Evolutionary conservation across 78 protist species (phyloP).

Genomic region (Emiliania huxleyi): DNA sequence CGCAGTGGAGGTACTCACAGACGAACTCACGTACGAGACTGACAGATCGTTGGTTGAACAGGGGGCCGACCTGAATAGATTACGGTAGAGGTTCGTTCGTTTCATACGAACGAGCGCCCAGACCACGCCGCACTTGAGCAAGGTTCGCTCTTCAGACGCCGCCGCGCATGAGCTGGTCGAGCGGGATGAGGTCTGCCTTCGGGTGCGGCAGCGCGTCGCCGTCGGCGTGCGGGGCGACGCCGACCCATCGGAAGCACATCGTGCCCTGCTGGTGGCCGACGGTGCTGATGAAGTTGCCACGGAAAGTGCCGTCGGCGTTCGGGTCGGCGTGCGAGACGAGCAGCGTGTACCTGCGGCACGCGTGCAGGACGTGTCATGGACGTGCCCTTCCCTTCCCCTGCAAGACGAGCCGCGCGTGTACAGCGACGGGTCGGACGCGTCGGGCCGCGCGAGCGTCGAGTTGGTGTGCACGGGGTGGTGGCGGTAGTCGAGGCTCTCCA

Average conservation of each 20-base stretch:
- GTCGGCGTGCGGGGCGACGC: not conserved
- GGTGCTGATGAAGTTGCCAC: not conserved
- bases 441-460: not conserved
- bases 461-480: slow-evolving; percentile 1
- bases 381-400: not conserved
- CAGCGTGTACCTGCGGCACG: not conserved
- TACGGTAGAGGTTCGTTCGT: no score
- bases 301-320: not conserved
- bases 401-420: not conserved
- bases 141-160: no score
- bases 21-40: no score
- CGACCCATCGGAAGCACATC: slow-evolving; percentile 24
- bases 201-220: slow-evolving; percentile 6
- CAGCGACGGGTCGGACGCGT: not conserved
- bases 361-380: no score
- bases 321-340: not conserved
- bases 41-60: no score
- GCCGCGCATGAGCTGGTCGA: not conserved
- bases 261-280: slow-evolving; percentile 8
- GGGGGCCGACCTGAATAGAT: no score
- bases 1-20: no score
- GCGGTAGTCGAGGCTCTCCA: slow-evolving; percentile 37
- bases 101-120: no score
- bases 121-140: no score
- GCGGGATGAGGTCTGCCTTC: not conserved